Evolutionary conservation across 1,284 basidiomycete genomes (phyloP).

Genomic region (Phlebopus sp.): DNA sequence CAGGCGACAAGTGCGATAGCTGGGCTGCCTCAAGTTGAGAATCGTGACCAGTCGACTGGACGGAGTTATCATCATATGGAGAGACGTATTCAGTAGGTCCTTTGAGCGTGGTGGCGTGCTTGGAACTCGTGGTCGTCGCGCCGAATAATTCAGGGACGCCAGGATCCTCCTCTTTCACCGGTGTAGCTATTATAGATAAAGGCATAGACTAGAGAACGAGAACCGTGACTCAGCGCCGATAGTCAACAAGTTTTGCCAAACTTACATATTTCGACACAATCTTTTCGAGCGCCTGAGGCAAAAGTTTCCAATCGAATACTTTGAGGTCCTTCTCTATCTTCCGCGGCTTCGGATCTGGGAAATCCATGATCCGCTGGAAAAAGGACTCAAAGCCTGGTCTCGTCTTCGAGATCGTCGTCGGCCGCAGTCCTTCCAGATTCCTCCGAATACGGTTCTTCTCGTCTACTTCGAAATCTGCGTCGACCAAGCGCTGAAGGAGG

Average conservation of each 20-base stretch:
- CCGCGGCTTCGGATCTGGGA: constrained; percentile 89
- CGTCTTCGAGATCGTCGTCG: constrained; percentile 88
- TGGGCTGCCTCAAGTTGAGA: constrained; percentile 17
- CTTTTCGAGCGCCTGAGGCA: constrained; percentile 84
- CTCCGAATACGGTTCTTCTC: constrained; percentile 96
- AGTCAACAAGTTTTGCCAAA: constrained; percentile 17
- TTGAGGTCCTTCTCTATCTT: constrained; percentile 99
- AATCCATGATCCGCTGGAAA: constrained; percentile 95
- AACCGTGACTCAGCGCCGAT: constrained; percentile 5
- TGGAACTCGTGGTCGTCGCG: constrained; percentile 5
- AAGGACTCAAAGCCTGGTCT: constrained; percentile 79
- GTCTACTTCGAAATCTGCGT: constrained; percentile 83
- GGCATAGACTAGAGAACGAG: constrained; percentile 42
- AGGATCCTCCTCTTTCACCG: constrained; percentile 6
- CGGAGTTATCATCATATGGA: constrained; percentile 8
- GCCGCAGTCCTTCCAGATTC: constrained; percentile 90
- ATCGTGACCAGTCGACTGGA: constrained; percentile 14
- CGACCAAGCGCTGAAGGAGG: constrained; percentile 85
- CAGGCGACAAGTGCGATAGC: constrained; percentile 25
- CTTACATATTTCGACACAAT: constrained; percentile 93
- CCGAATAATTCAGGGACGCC: constrained; percentile 3
- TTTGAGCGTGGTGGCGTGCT: constrained; percentile 2
- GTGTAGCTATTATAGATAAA: constrained; percentile 18
- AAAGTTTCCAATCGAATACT: constrained; percentile 89
- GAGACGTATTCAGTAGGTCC: constrained; percentile 9